A percentile compares a stretch with the other conserved stretches of the same genome.
These are phyloP conservation scores for Candida gigantensis DNA, from an alignment of 1,139 yeast species.

Conservation along the genomic window DNA sequence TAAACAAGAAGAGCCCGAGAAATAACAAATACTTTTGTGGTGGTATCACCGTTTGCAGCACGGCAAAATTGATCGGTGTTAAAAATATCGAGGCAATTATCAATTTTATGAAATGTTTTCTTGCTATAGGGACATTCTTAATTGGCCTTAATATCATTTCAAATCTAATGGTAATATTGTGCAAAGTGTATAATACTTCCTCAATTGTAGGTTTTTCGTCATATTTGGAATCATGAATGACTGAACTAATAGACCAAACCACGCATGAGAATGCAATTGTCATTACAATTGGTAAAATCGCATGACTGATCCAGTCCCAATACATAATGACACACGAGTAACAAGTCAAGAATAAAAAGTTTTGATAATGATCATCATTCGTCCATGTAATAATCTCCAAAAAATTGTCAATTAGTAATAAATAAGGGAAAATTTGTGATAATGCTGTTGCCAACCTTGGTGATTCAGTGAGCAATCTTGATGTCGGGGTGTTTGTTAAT, in stretches of 20 bases:
- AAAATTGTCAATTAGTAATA: constrained; percentile 45
- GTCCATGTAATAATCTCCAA: constrained; percentile 58
- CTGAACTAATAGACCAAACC: constrained; percentile 50
- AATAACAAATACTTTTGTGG: constrained; percentile 39
- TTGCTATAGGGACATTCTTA: constrained; percentile 30
- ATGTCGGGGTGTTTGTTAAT: constrained; percentile 29
- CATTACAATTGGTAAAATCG: constrained; percentile 41
- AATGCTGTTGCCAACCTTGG: constrained; percentile 50
- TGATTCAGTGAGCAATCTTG: constrained; percentile 38
- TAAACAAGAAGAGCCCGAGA: constrained; percentile 41
- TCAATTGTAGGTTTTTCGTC: constrained; percentile 58
- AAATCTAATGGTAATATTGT: constrained; percentile 49
- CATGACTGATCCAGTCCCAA: constrained; percentile 41
- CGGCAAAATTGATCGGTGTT: constrained; percentile 49
- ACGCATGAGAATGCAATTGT: constrained; percentile 37
- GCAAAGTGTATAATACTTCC: constrained; percentile 53
- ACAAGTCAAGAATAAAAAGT: constrained; percentile 42
- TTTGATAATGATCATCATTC: constrained; percentile 50
- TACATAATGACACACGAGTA: constrained; percentile 45
- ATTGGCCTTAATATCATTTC: constrained; percentile 48
- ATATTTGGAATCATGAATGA: constrained; percentile 42
- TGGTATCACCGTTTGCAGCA: constrained; percentile 36
- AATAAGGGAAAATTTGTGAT: constrained; percentile 49
- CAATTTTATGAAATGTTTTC: constrained; percentile 31
- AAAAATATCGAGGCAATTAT: constrained; percentile 33